Evolutionary conservation across 129 eudicot species (phyloP).

Genomic region (Helianthus annuus): DNA sequence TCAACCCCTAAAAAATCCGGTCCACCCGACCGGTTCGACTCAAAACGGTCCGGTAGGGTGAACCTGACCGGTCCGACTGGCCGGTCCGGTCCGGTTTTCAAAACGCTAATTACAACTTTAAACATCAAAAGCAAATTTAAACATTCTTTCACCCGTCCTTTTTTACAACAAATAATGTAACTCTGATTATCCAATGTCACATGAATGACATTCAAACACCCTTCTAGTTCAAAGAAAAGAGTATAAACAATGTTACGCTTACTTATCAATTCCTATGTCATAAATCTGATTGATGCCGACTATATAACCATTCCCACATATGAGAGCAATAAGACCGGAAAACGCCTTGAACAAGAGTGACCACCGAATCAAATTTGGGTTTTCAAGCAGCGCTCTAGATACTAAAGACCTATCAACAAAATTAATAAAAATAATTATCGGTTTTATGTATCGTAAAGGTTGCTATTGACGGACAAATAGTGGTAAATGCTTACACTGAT

Average conservation of each 20-base stretch:
- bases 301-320: slow-evolving; percentile 96
- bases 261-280: slow-evolving; percentile 99
- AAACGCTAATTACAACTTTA: not conserved
- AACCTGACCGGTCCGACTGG: too few relatives aligned
- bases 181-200: not conserved
- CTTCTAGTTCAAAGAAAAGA: not conserved
- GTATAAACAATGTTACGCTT: slow-evolving; percentile 31
- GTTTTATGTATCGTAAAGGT: slow-evolving; percentile 17
- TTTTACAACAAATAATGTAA: slow-evolving; percentile 1
- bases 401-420: slow-evolving; percentile 72
- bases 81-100: too few relatives aligned
- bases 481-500: slow-evolving; percentile 59
- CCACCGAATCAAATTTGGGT: slow-evolving; percentile 88
- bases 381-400: slow-evolving; percentile 85
- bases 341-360: slow-evolving; percentile 78
- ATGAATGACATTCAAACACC: slow-evolving; percentile 10
- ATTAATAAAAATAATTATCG: not conserved
- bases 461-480: not conserved
- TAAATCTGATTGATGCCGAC: slow-evolving; percentile 98
- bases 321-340: slow-evolving; percentile 86
- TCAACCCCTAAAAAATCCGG: too few relatives aligned
- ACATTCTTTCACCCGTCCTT: not conserved
- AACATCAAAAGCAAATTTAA: not conserved
- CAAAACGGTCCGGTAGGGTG: too few relatives aligned
- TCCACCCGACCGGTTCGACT: too few relatives aligned